These are phyloP conservation scores for Erigeron canadensis DNA, from an alignment of 129 eudicot genomes.

Conservation along the genomic window DNA sequence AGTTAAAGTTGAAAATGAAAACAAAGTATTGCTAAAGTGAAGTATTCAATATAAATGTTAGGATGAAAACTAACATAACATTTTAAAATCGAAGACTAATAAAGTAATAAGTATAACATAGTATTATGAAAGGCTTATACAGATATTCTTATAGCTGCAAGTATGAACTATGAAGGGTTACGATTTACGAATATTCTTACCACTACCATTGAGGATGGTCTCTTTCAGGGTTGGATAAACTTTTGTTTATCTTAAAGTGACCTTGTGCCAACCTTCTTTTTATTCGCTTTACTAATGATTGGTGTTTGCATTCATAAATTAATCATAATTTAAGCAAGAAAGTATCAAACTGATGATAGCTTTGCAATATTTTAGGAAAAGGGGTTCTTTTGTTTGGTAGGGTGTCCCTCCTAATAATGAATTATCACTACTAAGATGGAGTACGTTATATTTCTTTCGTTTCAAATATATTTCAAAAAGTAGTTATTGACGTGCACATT, in stretches of 20 bases:
- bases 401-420: not conserved
- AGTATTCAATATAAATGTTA: too few relatives aligned
- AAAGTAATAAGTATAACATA: too few relatives aligned
- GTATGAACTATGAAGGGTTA: too few relatives aligned
- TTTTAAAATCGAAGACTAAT: too few relatives aligned
- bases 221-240: not conserved
- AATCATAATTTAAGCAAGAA: not conserved
- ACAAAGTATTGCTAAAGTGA: too few relatives aligned
- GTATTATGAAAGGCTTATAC: too few relatives aligned
- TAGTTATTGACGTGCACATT: too few relatives aligned
- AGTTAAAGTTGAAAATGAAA: too few relatives aligned
- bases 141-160: too few relatives aligned
- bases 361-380: not conserved
- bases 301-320: too few relatives aligned
- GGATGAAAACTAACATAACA: too few relatives aligned
- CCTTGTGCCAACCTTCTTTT: not conserved
- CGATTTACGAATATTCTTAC: not conserved
- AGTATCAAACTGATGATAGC: not conserved
- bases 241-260: not conserved
- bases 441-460: too few relatives aligned
- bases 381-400: slow-evolving; percentile 2
- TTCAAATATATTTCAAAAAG: not conserved
- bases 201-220: not conserved
- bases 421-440: not conserved
- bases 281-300: not conserved